phyloP scores from a whole-genome alignment of 2,329 filamentous ascomycete genomes.

The Cylindrodendrum hubeiense region DNA sequence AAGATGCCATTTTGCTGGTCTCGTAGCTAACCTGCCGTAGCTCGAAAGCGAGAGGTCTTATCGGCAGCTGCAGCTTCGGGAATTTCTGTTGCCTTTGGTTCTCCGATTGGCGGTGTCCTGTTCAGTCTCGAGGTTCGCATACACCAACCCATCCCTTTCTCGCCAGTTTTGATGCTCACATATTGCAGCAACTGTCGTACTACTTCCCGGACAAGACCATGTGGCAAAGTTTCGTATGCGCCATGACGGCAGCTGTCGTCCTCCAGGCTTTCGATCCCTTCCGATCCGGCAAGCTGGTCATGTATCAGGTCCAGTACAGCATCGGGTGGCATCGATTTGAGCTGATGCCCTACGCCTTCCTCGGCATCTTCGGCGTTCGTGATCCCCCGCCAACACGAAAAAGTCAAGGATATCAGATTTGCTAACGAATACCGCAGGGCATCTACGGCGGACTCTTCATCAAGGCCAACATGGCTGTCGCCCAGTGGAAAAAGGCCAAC shows the following conservation, averaged over 20 bases:
- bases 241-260: slow-evolving; percentile 97
- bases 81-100: slow-evolving; percentile 94
- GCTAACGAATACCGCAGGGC: slow-evolving; percentile 62
- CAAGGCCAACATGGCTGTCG: slow-evolving; percentile 90
- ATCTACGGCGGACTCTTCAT: slow-evolving; percentile 96
- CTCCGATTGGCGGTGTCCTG: slow-evolving; percentile 92
- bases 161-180: slow-evolving; percentile 19
- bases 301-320: slow-evolving; percentile 96
- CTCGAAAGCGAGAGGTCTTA: slow-evolving; percentile 91
- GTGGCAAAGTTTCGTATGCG: slow-evolving; percentile 99
- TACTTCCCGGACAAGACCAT: slow-evolving; percentile 99
- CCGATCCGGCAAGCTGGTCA: slow-evolving; percentile 91
- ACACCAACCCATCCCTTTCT: not conserved
- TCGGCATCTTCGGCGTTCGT: slow-evolving; percentile 83
- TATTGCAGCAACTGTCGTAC: slow-evolving; percentile 84
- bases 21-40: slow-evolving; percentile 57
- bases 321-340: slow-evolving; percentile 96
- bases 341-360: slow-evolving; percentile 85
- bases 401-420: not conserved
- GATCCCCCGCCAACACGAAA: not conserved
- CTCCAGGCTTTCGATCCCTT: slow-evolving; percentile 95
- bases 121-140: slow-evolving; percentile 87
- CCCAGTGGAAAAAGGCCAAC: slow-evolving; percentile 79
- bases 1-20: not conserved
- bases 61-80: slow-evolving; percentile 93